Conservation (phyloP, 495 filamentous ascomycete genomes). For the Aspergillus nanangensis region DNA sequence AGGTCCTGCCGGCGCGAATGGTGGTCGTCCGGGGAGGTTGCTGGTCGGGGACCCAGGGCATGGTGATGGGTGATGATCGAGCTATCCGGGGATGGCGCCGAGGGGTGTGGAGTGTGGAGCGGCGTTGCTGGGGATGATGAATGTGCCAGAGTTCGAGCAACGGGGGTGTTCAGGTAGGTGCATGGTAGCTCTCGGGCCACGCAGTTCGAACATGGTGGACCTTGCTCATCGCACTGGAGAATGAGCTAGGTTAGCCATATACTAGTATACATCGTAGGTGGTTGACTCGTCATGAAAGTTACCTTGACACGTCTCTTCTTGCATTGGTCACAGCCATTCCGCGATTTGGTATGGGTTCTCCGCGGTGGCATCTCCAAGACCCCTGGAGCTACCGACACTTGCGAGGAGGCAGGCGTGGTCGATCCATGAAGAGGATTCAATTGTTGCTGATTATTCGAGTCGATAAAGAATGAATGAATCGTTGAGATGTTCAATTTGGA, state of each 20-base stretch:
- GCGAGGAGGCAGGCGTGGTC: too few species aligned
- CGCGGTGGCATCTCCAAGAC: slow-evolving; percentile 28
- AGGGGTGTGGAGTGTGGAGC: neutral
- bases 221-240: slow-evolving; percentile 44
- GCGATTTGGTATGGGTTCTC: slow-evolving; percentile 52
- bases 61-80: neutral
- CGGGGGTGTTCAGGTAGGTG: slow-evolving; percentile 29
- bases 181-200: slow-evolving; percentile 35
- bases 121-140: slow-evolving; percentile 3
- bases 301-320: slow-evolving; percentile 56
- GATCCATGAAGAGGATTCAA: too few species aligned
- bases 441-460: too few species aligned
- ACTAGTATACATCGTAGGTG: too few species aligned
- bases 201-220: slow-evolving; percentile 42
- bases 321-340: slow-evolving; percentile 54
- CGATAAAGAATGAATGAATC: too few species aligned
- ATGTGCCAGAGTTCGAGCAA: slow-evolving; percentile 9
- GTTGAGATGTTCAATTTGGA: too few species aligned
- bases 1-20: slow-evolving; percentile 25
- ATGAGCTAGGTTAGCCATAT: too few species aligned
- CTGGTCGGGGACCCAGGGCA: neutral
- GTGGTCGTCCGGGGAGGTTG: slow-evolving; percentile 9
- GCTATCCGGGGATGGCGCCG: neutral
- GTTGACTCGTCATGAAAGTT: slow-evolving; percentile 2
- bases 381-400: neutral